Evolutionary conservation across 345 rosid species (phyloP).

Genomic region (Erucastrum elatum): DNA sequence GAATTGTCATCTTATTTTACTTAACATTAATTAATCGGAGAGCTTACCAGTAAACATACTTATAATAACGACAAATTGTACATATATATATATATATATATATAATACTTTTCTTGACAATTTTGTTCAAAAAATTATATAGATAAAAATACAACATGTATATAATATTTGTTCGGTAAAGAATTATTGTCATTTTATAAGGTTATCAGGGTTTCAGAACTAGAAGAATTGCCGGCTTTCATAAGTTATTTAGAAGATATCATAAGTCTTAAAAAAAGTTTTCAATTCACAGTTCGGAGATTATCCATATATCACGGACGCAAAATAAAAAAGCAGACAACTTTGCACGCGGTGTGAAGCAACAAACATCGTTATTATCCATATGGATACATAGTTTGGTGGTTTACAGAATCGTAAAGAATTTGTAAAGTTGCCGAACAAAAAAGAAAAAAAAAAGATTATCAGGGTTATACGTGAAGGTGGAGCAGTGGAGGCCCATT

Average conservation of each 20-base stretch:
- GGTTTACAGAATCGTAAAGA: too few species aligned
- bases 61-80: background rate
- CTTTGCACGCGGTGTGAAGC: too few species aligned
- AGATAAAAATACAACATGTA: background rate
- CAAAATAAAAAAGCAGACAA: too few species aligned
- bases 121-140: background rate
- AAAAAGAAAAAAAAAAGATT: background rate
- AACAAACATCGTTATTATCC: too few species aligned
- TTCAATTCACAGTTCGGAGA: too few species aligned
- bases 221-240: too few species aligned
- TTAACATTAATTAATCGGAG: background rate
- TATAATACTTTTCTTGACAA: background rate
- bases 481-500: slow-evolving; percentile 20
- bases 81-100: background rate
- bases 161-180: background rate
- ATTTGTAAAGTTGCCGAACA: too few species aligned
- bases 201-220: background rate
- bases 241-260: too few species aligned
- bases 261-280: too few species aligned
- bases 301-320: too few species aligned
- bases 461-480: background rate
- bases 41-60: background rate
- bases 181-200: background rate
- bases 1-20: background rate
- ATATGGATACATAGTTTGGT: too few species aligned